Base-by-base conservation (phyloP, 495 filamentous ascomycete species). In the Tuber indicum region DNA sequence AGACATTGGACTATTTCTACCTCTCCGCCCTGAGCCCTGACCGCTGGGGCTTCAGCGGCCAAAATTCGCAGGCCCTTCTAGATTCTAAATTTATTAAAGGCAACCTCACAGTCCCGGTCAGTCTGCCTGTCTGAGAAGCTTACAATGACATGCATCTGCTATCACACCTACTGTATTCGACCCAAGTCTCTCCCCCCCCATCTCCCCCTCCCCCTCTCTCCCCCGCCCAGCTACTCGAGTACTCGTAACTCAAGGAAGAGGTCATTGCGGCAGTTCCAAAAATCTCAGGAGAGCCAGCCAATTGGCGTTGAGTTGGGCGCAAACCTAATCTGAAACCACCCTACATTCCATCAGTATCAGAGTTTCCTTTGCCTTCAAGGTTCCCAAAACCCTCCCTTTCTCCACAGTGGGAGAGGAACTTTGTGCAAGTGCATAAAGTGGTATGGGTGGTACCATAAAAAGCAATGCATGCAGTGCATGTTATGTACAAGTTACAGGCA, bases 241-340 rank as follows among this genome's bases (percentile, higher is more conserved):
- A 6, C 42, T 9, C 10, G 42, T 43, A 5, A 19, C 45, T 47
- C 9, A 26, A 16, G 52, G 52, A 62, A 62, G 1, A 14, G 52
- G 52, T 62, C 8, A 62, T 26, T 62, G 23, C 10, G n/a, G 52
- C 23, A 12, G 52, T 62, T 26, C 52, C 47, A 9, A 66, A 36
- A 36, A 36, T 32, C 58, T 5, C 26, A 66, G 52, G 52, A 2
- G 14, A 36, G 14, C 26, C 58, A 32, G 58, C 58, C 58, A 66
- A 66, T 66, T 66, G 26, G 58, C 3, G 26, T 66, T 19, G 26
- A 8, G 58, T 66, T 17, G 14, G 58, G 58, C 26, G 58, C 58
- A 66, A 66, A 66, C 26, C 58, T 36, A 66, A 66, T 66, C 58
- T 66, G 58, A 66, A 66, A 66, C 58, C 58, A 66, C 26, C 3